These are phyloP conservation scores for Jacaranda copaia DNA, from an alignment of 257 asterid species.

Conservation along the genomic window DNA sequence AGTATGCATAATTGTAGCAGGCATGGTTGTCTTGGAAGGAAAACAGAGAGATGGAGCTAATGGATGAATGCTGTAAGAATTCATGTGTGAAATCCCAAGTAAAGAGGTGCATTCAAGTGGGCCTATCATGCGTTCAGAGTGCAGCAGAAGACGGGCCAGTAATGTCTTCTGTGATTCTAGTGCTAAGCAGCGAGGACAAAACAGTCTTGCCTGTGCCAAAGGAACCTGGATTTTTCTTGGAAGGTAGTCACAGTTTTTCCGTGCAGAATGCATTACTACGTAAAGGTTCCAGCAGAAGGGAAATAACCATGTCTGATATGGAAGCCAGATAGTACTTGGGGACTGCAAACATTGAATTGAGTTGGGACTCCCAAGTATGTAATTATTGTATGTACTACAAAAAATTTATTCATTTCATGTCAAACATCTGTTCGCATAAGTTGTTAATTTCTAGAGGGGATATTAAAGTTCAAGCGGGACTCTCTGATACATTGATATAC, in stretches of 20 bases:
- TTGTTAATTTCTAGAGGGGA: too few species aligned
- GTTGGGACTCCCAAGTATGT: too few species aligned
- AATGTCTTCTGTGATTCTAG: constrained; percentile 31
- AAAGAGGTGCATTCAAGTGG: constrained; percentile 33
- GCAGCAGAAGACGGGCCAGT: constrained; percentile 12
- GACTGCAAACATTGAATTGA: too few species aligned
- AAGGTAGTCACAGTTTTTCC: background rate
- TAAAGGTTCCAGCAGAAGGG: background rate
- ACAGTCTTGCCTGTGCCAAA: constrained; percentile 13
- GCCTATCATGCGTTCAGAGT: constrained; percentile 30
- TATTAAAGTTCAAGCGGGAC: too few species aligned
- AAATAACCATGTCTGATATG: background rate
- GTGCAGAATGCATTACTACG: background rate
- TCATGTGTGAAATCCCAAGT: constrained; percentile 20
- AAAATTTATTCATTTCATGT: too few species aligned
- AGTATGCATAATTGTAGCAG: background rate
- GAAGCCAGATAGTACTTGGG: constrained; percentile 22
- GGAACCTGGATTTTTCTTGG: constrained; percentile 26
- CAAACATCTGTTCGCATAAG: too few species aligned
- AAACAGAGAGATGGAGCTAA: constrained; percentile 23
- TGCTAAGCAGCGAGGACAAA: constrained; percentile 20
- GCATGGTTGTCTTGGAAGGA: constrained; percentile 29
- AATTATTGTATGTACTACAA: too few species aligned
- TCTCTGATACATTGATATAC: too few species aligned
- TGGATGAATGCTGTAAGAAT: constrained; percentile 7